Conservation (phyloP, 2,329 filamentous ascomycete species). For the Colletotrichum kahawae region DNA sequence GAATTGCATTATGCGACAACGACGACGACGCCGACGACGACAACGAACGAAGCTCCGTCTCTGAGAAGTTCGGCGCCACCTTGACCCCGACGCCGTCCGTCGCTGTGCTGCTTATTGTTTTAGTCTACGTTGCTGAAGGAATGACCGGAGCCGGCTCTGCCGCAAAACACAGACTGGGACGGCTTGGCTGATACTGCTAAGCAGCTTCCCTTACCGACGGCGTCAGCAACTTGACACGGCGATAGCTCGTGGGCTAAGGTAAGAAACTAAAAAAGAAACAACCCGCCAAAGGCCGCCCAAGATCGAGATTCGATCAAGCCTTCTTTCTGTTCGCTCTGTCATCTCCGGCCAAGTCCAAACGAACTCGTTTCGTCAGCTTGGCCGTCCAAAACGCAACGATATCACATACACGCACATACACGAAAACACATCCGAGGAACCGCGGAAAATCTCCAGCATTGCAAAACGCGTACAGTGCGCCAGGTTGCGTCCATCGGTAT, state of each 20-base stretch:
- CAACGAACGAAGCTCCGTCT: neutral
- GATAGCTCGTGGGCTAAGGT: neutral
- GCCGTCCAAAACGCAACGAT: neutral
- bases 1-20: neutral
- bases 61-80: slow-evolving; percentile 6
- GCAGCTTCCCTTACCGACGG: neutral
- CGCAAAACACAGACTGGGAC: neutral
- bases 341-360: neutral
- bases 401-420: neutral
- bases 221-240: neutral
- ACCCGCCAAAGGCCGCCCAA: neutral
- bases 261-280: neutral
- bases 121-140: neutral
- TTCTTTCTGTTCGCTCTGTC: neutral
- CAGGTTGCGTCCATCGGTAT: neutral
- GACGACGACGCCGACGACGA: neutral
- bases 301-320: neutral
- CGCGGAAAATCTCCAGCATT: neutral
- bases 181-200: slow-evolving; percentile 14
- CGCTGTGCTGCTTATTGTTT: neutral
- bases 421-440: neutral
- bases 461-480: neutral
- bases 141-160: neutral
- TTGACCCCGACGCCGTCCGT: neutral
- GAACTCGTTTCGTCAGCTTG: neutral